Base-by-base conservation (phyloP, 2,329 filamentous ascomycete genomes). In the Talaromyces sp. region DNA sequence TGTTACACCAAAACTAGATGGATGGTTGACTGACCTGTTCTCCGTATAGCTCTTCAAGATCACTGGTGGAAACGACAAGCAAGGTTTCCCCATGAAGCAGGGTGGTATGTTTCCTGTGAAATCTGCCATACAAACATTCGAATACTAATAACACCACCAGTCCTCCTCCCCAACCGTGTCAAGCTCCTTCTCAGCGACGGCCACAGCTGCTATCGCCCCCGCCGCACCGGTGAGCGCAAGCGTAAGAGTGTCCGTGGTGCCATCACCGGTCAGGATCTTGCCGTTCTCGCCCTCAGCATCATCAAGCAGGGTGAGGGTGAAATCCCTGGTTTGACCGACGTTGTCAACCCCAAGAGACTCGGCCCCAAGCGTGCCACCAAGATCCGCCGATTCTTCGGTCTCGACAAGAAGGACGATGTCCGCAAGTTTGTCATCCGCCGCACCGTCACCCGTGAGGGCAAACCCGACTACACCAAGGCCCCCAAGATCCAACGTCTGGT, bases 391-490 rank as follows among this genome's bases (percentile, higher is more conserved):
- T 99, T 99, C 90, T 99, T 97, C 85, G 88, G 91, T 85, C 90
- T 99, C 87, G 93, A 89, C 90, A 97, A 97, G 92, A 92, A 97
- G 89, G 94, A 99, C 86, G 94, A 99, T 90, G 93, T 97, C 83
- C 93, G 94, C 86, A 97, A 97, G 86, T 99, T 96, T 85, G 94
- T 99, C 81, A 97, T 99, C 77, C 94, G 94, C 80, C 94, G 94
- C 80, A 94, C 97, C 81, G 88, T 99, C 75, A 88, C 92, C 84
- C 90, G 88, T 77, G 94, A 97, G 86, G 93, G 92, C 83, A 95
- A 94, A 85, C 89, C 91, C 84, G 83, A 92, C 74, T 97, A 97
- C 89, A 97, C 93, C 89, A 99, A 99, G 91, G 94, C 94, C 75
- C 94, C 94, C 81, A 95, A 93, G 87, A 99, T 99, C 84, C 94